These are phyloP conservation scores for Crithidia sp. DNA, from an alignment of 208 protist species.

Conservation along the genomic window DNA sequence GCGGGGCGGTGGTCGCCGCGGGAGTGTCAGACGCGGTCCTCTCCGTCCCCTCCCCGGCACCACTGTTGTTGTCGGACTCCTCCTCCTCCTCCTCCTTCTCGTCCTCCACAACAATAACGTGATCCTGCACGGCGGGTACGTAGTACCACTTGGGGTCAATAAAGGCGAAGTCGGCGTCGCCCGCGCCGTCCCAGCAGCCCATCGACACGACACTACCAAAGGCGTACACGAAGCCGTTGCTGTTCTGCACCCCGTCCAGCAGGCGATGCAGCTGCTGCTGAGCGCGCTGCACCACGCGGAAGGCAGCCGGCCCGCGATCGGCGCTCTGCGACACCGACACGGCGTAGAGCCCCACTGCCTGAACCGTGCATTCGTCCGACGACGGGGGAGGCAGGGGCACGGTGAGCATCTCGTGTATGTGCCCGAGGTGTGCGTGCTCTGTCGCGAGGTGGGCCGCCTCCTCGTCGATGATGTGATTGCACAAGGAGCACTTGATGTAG, in stretches of 20 bases:
- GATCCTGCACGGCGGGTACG: not conserved
- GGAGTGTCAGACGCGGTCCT: not conserved
- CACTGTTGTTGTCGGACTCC: not conserved
- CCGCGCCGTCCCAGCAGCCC: constrained; percentile 78
- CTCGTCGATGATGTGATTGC: constrained; percentile 43
- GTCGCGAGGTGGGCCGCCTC: constrained; percentile 1
- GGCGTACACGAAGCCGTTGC: constrained; percentile 41
- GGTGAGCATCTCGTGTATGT: constrained; percentile 11
- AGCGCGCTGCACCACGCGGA: constrained; percentile 52
- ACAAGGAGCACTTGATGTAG: constrained; percentile 47
- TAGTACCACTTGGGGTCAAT: constrained; percentile 21
- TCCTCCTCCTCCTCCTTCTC: constrained; percentile 15
- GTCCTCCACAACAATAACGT: not conserved
- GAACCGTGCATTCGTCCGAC: not conserved
- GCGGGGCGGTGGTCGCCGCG: not conserved
- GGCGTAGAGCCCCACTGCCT: constrained; percentile 40
- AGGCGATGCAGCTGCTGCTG: constrained; percentile 48
- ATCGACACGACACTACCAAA: constrained; percentile 83
- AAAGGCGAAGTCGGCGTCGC: constrained; percentile 79
- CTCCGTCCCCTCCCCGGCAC: constrained; percentile 1
- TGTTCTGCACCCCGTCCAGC: constrained; percentile 2
- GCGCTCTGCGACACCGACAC: constrained; percentile 33
- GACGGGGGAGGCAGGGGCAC: not conserved
- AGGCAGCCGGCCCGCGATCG: constrained; percentile 54
- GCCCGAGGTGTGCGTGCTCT: constrained; percentile 40